phyloP scores from a whole-genome alignment of 2,329 filamentous ascomycete genomes.

The Thelonectria rubi region DNA sequence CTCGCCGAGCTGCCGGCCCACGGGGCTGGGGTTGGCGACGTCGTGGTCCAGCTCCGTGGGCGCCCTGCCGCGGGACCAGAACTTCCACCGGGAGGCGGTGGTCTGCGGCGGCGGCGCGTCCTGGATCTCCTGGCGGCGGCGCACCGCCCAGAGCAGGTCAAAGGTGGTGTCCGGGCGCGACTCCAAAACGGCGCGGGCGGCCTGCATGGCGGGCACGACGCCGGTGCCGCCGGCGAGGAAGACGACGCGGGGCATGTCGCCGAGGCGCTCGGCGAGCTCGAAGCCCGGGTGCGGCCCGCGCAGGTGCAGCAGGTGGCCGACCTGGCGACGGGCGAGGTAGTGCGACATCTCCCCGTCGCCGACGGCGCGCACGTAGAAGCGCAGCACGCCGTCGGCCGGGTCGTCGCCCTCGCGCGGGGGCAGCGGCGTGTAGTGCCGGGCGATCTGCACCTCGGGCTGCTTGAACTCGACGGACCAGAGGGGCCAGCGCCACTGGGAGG shows the following conservation, averaged over 20 bases:
- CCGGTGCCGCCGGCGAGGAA: slow-evolving; percentile 95
- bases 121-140: slow-evolving; percentile 64
- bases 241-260: slow-evolving; percentile 61
- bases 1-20: slow-evolving; percentile 70
- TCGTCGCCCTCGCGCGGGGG: slow-evolving; percentile 58
- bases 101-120: slow-evolving; percentile 19
- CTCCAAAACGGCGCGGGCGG: slow-evolving; percentile 69
- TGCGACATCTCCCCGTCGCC: slow-evolving; percentile 84
- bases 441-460: slow-evolving; percentile 93
- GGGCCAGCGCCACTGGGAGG: slow-evolving; percentile 56
- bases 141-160: slow-evolving; percentile 84
- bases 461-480: slow-evolving; percentile 93
- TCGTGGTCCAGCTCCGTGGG: slow-evolving; percentile 34
- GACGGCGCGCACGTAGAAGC: slow-evolving; percentile 82
- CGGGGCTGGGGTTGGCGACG: slow-evolving; percentile 49
- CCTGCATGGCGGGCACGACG: slow-evolving; percentile 88
- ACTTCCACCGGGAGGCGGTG: slow-evolving; percentile 38
- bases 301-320: slow-evolving; percentile 74
- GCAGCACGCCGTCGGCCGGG: slow-evolving; percentile 57
- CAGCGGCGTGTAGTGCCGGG: slow-evolving; percentile 88
- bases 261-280: slow-evolving; percentile 51
- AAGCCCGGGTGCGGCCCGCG: slow-evolving; percentile 82
- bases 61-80: slow-evolving; percentile 33
- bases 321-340: slow-evolving; percentile 74
- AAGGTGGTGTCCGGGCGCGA: slow-evolving; percentile 53